Evolutionary conservation across 495 filamentous ascomycete genomes (phyloP).

Genomic region (Tuber melanosporum): DNA sequence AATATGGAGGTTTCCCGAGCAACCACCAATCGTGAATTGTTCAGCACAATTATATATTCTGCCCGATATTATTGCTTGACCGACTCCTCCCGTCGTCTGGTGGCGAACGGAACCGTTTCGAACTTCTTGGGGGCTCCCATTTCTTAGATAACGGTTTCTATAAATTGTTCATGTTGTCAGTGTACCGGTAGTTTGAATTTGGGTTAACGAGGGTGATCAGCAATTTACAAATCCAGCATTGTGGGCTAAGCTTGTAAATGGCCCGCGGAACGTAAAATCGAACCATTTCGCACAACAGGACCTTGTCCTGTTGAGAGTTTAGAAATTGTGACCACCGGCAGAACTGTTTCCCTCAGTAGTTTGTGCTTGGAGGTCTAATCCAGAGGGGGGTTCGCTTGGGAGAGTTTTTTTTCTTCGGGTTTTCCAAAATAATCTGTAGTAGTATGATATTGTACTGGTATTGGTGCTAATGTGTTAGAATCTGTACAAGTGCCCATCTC

Average conservation of each 20-base stretch:
- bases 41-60: conserved; percentile 4
- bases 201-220: not conserved
- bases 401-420: not conserved
- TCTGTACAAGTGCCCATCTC: not conserved
- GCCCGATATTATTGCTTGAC: conserved; percentile 25
- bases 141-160: conserved; percentile 17
- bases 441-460: too few relatives aligned
- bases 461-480: not conserved
- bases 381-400: not conserved
- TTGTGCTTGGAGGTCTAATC: not conserved
- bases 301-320: not conserved
- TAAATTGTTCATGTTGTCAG: not conserved
- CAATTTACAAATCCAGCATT: not conserved
- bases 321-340: conserved; percentile 7
- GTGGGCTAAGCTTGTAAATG: not conserved
- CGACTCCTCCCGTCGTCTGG: conserved; percentile 16
- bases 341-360: not conserved
- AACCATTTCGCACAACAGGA: not conserved
- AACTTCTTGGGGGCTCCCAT: conserved; percentile 4
- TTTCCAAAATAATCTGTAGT: not conserved
- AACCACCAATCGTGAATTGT: conserved; percentile 3
- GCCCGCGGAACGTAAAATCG: not conserved
- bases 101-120: conserved; percentile 20
- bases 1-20: not conserved
- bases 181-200: not conserved